Evolutionary conservation across 495 filamentous ascomycete genomes (phyloP).

Genomic region (Bombardia bombarda): DNA sequence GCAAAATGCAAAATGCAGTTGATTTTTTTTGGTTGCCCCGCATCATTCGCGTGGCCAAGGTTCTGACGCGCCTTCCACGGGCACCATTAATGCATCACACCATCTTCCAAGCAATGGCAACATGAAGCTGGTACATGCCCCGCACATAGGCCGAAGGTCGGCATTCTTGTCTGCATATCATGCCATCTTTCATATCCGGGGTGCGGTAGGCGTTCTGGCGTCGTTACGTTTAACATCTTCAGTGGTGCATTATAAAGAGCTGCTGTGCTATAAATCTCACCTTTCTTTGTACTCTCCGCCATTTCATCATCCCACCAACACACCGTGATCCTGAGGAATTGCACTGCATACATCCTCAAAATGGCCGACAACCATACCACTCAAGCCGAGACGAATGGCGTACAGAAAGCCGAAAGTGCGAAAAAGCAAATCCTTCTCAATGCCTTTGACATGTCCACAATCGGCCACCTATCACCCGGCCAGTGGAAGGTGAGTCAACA

Average conservation of each 20-base stretch:
- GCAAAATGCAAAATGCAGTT: too few species aligned
- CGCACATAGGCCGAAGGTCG: constrained; percentile 5
- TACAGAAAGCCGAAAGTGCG: constrained; percentile 5
- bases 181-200: too few species aligned
- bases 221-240: too few species aligned
- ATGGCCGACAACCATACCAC: neutral
- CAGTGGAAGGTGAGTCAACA: constrained; percentile 37
- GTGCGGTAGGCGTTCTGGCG: too few species aligned
- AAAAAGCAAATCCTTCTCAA: constrained; percentile 38
- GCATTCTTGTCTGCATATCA: neutral
- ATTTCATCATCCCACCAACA: too few species aligned
- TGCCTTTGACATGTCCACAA: constrained; percentile 38
- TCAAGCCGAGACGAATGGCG: neutral
- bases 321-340: neutral
- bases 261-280: too few species aligned
- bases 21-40: too few species aligned
- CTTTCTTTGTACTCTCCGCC: too few species aligned
- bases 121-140: neutral
- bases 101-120: constrained; percentile 6
- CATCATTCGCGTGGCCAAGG: too few species aligned
- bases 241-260: too few species aligned
- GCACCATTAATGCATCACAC: constrained; percentile 3
- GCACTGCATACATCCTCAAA: neutral
- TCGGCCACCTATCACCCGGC: constrained; percentile 36
- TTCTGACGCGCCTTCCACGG: neutral